Evolutionary conservation across 768 basidiomycete species (phyloP), one percentile per base, ranked within the genome.

Genomic region (Artomyces pyxidatus): DNA sequence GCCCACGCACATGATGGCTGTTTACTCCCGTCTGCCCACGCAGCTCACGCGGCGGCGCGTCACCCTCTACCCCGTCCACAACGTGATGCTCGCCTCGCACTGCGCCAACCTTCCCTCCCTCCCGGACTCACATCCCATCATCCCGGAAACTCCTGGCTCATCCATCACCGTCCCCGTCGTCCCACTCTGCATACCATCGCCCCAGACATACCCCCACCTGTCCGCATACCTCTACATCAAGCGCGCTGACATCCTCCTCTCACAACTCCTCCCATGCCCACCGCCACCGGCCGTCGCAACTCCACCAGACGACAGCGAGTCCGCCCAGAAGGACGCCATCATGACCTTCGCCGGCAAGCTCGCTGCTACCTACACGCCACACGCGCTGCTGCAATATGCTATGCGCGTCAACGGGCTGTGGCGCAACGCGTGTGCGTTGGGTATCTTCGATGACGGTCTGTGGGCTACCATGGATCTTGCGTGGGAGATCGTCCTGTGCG

Each of bases 221-320:
- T 71, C 76, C 45, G 62, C 71, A 11, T 90, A 77, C 69, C 71
- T 90, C 47, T 88, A 90, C 65, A 80, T 76, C 10, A 81, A 80
- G 51, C 69, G 76, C 45, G 51, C 71, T 1, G 62, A 70, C n/a
- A 57, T 60, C 32, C 71, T 91, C 21, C 69, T 86, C 51, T 63
- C 66, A 9, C 60, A 71, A 3, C 70, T 87, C 37, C 57, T 74
- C 51, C 65, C 73, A 25, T 49, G 58, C 56, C 27, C 45, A 16
- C 42, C 40, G 37, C 45, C 62, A 51, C 52, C 63, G 54, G 41
- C 47, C 26, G 37, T 28, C 39, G 37, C 42, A 45, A 46, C 58
- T 37, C 28, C 58, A 23, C 21, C 30, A 30, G 44, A 41, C 28
- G 27, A 52, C 45, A 49, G 45, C 28, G 44, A 47, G 21, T 51